Evolutionary conservation across 2,329 filamentous ascomycete species (phyloP), one percentile per base, ranked within the genome.

Genomic region (Xylaria hypoxylon): DNA sequence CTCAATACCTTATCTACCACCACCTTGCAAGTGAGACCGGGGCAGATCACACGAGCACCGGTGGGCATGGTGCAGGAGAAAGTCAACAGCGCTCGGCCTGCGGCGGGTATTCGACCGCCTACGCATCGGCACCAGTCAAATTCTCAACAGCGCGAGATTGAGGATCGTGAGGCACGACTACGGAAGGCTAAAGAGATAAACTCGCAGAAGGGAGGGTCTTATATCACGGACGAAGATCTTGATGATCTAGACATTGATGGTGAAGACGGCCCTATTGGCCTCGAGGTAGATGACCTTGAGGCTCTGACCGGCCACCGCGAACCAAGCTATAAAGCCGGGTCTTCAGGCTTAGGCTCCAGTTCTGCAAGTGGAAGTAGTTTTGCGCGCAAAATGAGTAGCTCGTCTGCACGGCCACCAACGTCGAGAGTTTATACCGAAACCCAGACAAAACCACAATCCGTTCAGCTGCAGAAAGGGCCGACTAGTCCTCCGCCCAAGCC

Each of bases 1-100:
- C 78, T 87, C 38, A 80, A 82, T 19, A 82, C 76, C 11, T 77
- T 80, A 13, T 76, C 78, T 1, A 77, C 79, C 60, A 69, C 76
- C 64, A 67, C n/a, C n/a, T n/a, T 80, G 31, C 51, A 68, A 35
- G 75, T 79, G 28, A 75, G 73, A 17, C 69, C 75, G 6, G 77
- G 77, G n/a, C 79, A 81, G 70, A 80, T 89, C 48, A 76, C 65
- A 22, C 80, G 78, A 51, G 86, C 87, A 0, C 88, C 88, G 6
- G 72, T 78, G 1, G 81, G 81, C 57, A 87, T 89, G 86, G 73
- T 87, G 5, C 80, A 84, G 55, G 86, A 87, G 57, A 80, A 84
- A 53, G 80, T 83, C 31, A 82, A 83, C 51, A 81, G 81, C 13
- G 73, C 73, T 10, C 78, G 81, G 59, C 71, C 72, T n/a, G 59